Evolutionary conservation across 2,329 filamentous ascomycete genomes (phyloP).

Genomic region (Cordyceps cicadae): DNA sequence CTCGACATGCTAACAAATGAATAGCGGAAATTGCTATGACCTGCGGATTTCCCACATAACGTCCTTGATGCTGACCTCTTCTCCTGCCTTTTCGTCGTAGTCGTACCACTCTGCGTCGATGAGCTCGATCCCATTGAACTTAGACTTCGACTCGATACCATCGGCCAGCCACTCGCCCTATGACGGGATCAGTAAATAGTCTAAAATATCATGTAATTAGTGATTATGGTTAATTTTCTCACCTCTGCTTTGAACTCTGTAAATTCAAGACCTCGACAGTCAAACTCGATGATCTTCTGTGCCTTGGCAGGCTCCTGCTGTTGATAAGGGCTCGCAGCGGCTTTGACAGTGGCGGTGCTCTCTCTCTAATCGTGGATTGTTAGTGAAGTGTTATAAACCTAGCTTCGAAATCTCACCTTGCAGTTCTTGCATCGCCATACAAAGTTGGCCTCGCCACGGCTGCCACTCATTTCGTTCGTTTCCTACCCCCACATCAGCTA

Average conservation of each 20-base stretch:
- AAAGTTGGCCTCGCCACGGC: slow-evolving; percentile 93
- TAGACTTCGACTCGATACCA: slow-evolving; percentile 69
- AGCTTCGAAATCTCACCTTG: slow-evolving; percentile 52
- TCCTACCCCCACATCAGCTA: slow-evolving; percentile 48
- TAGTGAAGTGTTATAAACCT: background rate
- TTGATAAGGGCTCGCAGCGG: slow-evolving; percentile 62
- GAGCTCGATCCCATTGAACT: slow-evolving; percentile 76
- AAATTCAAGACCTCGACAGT: slow-evolving; percentile 91
- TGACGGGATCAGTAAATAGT: slow-evolving; percentile 3
- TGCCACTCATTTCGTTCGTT: slow-evolving; percentile 81
- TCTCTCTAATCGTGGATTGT: slow-evolving; percentile 53
- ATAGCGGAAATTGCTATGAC: slow-evolving; percentile 36
- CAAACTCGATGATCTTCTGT: slow-evolving; percentile 78
- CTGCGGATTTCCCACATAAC: slow-evolving; percentile 78
- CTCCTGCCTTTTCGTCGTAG: slow-evolving; percentile 87
- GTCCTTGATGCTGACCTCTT: slow-evolving; percentile 89
- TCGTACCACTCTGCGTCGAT: slow-evolving; percentile 94
- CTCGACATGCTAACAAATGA: background rate
- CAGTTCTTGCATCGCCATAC: slow-evolving; percentile 99
- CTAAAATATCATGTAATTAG: background rate
- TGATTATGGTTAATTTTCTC: slow-evolving; percentile 16
- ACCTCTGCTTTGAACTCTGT: slow-evolving; percentile 85
- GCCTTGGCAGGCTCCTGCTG: slow-evolving; percentile 63
- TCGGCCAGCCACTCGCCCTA: slow-evolving; percentile 87
- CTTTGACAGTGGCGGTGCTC: slow-evolving; percentile 76